Evolutionary conservation across 2,329 filamentous ascomycete species (phyloP).

Genomic region (Penicillium sclerotiorum): DNA sequence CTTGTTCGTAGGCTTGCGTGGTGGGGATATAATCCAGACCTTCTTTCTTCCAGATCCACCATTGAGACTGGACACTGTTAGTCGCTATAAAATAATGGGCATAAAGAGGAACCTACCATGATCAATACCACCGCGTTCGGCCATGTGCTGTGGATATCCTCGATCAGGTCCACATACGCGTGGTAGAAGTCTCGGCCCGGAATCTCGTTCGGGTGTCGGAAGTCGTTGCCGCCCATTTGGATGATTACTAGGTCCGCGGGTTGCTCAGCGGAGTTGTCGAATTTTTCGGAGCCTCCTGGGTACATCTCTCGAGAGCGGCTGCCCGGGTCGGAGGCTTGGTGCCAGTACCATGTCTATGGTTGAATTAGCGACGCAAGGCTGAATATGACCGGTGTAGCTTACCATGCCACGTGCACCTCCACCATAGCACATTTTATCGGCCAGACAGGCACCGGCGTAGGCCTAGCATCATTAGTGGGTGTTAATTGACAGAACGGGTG

Average conservation of each 20-base stretch:
- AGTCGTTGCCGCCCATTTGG: slow-evolving; percentile 52
- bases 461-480: slow-evolving; percentile 23
- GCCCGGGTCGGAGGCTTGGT: slow-evolving; percentile 59
- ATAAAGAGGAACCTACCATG: slow-evolving; percentile 32
- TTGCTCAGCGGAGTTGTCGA: slow-evolving; percentile 28
- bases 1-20: slow-evolving; percentile 52
- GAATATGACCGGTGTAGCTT: background rate
- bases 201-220: slow-evolving; percentile 47
- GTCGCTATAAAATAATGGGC: too few relatives aligned
- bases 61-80: slow-evolving; percentile 48
- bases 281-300: slow-evolving; percentile 35
- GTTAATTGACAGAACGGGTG: background rate
- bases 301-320: slow-evolving; percentile 50
- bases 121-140: slow-evolving; percentile 47
- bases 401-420: slow-evolving; percentile 53
- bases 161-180: slow-evolving; percentile 47
- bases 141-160: slow-evolving; percentile 44
- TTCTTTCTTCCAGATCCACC: slow-evolving; percentile 55
- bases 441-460: slow-evolving; percentile 62
- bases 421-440: slow-evolving; percentile 60
- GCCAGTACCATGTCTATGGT: slow-evolving; percentile 57
- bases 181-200: slow-evolving; percentile 40
- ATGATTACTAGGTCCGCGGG: slow-evolving; percentile 48
- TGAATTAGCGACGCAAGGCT: slow-evolving; percentile 1
- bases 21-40: slow-evolving; percentile 56